Base-by-base conservation (phyloP, 2,329 filamentous ascomycete genomes). In the Colletotrichum eremochloae region DNA sequence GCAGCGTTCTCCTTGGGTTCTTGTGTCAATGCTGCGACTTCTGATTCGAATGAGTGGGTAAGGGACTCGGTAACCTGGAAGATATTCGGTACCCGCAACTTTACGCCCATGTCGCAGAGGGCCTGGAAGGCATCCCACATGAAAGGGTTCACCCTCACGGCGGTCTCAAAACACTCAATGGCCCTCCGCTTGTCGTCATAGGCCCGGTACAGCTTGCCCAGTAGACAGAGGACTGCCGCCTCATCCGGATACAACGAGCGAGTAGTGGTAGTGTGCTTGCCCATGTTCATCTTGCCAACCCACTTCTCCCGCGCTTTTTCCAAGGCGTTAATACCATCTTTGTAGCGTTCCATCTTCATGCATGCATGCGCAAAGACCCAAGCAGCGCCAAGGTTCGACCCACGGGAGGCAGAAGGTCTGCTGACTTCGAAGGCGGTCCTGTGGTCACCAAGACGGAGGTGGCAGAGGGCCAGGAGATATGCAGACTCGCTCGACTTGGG, bases 51-150 rank as follows among this genome's bases (percentile, higher is more conserved):
- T 63, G 83, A 83, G 50, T 86, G 85, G 44, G 87, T 75, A 46
- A 90, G 79, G 9, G 79, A 73, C 29, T 90, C 88, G 72, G 88
- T 94, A 76, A 93, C 84, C 79, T 91, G 94, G 84, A 97, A 99
- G 74, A 98, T 93, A 78, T 97, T 97, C 36, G 91, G 89, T 12
- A 96, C 91, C 68, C 93, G 91, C 67, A 98, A 88, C 75, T 91
- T 91, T 56, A 94, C 92, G 5, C 94, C 94, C 91, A 90, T 94
- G 79, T 98, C 95, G 80, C 95, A 97, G 9, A 99, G 87, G 20
- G 90, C 92, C 31, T 92, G 91, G 78, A 98, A 98, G 0, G 96
- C 95, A 85, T 99, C 96, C 96, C 96, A 99, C 89, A 97, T 96
- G 82, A 98, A 96, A 1, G 96, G 95, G 78, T 98, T 99, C 67